Evolutionary conservation across 2,329 filamentous ascomycete species (phyloP).

Genomic region (Fusarium sp.): DNA sequence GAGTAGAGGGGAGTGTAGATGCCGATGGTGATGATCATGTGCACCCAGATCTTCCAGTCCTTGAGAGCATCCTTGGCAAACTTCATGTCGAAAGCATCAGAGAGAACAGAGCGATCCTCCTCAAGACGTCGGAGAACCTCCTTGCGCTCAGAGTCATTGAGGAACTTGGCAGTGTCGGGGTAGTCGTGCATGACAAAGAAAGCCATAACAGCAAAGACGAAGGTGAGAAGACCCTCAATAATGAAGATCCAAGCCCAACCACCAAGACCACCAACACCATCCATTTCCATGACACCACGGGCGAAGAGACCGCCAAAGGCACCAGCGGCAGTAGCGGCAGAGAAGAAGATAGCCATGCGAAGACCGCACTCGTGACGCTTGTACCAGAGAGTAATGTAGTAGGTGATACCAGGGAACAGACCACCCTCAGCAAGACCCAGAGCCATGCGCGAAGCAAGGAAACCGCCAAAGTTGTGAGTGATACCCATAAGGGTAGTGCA

Average conservation of each 20-base stretch:
- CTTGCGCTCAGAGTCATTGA: slow-evolving; percentile 55
- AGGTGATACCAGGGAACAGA: slow-evolving; percentile 71
- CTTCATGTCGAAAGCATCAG: slow-evolving; percentile 67
- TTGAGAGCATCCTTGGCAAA: slow-evolving; percentile 66
- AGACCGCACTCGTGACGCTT: slow-evolving; percentile 68
- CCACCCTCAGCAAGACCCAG: slow-evolving; percentile 66
- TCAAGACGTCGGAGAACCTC: slow-evolving; percentile 58
- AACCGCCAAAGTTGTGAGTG: slow-evolving; percentile 58
- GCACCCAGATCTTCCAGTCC: slow-evolving; percentile 66
- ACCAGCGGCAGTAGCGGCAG: slow-evolving; percentile 67
- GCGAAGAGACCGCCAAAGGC: slow-evolving; percentile 72
- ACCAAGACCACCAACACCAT: slow-evolving; percentile 59
- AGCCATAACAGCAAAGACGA: slow-evolving; percentile 57
- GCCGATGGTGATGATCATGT: slow-evolving; percentile 72
- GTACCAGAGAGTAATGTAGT: slow-evolving; percentile 70
- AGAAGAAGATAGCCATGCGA: slow-evolving; percentile 70
- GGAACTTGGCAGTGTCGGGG: slow-evolving; percentile 63
- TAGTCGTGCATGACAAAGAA: slow-evolving; percentile 69
- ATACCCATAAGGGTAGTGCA: slow-evolving; percentile 59
- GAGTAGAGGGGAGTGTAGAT: slow-evolving; percentile 57
- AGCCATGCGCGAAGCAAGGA: slow-evolving; percentile 60
- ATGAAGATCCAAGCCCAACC: slow-evolving; percentile 89
- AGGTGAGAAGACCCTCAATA: slow-evolving; percentile 66
- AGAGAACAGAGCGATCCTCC: slow-evolving; percentile 58
- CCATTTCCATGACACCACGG: slow-evolving; percentile 68